Percentiles rank a stretch among this genome's conserved stretches.
Conservation (phyloP, 192 early-diverging fungal species). For the Rhizoclosmatium sp. region DNA sequence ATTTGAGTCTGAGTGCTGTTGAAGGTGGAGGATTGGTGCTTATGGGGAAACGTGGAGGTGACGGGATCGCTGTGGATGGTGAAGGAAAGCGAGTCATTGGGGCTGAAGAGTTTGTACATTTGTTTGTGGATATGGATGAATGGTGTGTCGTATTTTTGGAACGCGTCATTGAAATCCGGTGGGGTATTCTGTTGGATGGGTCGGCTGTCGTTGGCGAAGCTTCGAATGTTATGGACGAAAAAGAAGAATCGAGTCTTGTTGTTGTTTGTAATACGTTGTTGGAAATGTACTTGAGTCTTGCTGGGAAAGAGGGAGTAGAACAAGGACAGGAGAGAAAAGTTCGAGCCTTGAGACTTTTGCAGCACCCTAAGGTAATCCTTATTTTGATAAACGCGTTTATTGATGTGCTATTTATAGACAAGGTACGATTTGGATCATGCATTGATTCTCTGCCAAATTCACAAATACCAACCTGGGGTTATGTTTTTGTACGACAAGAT, state of each 20-base stretch:
- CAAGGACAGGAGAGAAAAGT: background rate
- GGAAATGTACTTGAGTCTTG: conserved; percentile 82
- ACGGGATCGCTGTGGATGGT: conserved; percentile 4
- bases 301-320: conserved; percentile 11
- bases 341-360: conserved; percentile 67
- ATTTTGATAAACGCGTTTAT: conserved; percentile 4
- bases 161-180: conserved; percentile 78
- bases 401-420: conserved; percentile 41
- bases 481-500: conserved; percentile 89
- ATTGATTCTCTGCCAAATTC: conserved; percentile 86
- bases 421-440: conserved; percentile 91
- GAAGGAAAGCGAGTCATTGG: background rate
- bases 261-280: conserved; percentile 91
- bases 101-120: conserved; percentile 76
- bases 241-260: conserved; percentile 53
- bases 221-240: conserved; percentile 61
- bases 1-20: background rate
- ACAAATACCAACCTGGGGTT: conserved; percentile 83
- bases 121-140: conserved; percentile 85
- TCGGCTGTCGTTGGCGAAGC: conserved; percentile 22
- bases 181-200: conserved; percentile 53
- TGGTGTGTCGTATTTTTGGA: conserved; percentile 88
- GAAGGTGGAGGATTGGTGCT: background rate
- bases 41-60: background rate
- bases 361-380: conserved; percentile 62